Base-by-base conservation (phyloP, 2,329 filamentous ascomycete genomes). In the Tolypocladium guangdongense region DNA sequence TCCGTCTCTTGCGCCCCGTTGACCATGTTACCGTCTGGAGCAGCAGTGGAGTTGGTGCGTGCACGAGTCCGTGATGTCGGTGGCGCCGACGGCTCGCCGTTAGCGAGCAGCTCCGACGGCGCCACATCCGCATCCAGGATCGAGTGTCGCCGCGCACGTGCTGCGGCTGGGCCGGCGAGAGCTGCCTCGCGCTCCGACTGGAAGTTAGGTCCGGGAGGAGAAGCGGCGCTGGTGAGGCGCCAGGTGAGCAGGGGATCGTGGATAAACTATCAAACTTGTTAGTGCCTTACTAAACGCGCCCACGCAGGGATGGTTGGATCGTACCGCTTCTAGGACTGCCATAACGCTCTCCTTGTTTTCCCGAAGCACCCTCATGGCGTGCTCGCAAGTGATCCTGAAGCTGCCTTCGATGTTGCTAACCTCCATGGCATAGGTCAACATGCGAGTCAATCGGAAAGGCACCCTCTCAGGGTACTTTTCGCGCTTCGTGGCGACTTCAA, bases 341-440 rank as follows among this genome's bases (percentile, higher is more conserved):
- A 99, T 96, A 55, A 99, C 81, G 43, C 90, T 96, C 74, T 99
- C 93, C 72, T 99, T 99, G 71, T 99, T 99, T 60, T 93, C 90
- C 54, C 93, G 80, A 59, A 99, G 76, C 16, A 99, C 91, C 56
- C 93, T 83, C 93, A 99, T 99, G 50, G 96, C 92, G 62, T 96
- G 91, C 72, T 99, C 95, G 63, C 92, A 99, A 7, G 93, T 97
- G 54, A 96, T 97, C 56, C 95, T 84, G 78, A 96, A 99, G 71
- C 90, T 96, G 62, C 93, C 93, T 71, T 99, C 93, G 60, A 99
- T 99, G 66, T 99, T 99, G 79, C 91, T 96, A 53, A 99, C 93
- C 73, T 99, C 93, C 93, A 99, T 99, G 24, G 95, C 95, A 67
- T 96, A 99, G 0, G 95, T 99, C 71, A 99, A 82, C 93, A 99